A percentile compares a stretch with the other conserved stretches of the same genome.
phyloP scores from a whole-genome alignment of 805 yeast genomes.

The Metschnikowia amazonensis region DNA sequence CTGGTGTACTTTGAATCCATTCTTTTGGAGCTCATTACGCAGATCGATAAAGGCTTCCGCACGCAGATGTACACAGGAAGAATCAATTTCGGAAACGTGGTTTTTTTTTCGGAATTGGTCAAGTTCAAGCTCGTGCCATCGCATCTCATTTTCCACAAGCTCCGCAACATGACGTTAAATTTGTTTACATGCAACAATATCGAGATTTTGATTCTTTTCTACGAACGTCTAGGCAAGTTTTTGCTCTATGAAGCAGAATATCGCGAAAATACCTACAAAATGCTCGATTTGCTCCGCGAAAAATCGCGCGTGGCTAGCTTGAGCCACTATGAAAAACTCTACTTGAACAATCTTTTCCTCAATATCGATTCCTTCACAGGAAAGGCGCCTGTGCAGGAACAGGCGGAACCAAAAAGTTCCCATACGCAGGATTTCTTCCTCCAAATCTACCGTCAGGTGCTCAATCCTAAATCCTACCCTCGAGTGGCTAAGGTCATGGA shows the following conservation, averaged over 20 bases:
- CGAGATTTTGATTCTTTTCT: constrained; percentile 64
- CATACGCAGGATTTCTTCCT: constrained; percentile 12
- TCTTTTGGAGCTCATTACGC: constrained; percentile 47
- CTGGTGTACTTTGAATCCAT: constrained; percentile 46
- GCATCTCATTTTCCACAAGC: constrained; percentile 69
- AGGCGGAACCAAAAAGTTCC: constrained; percentile 1
- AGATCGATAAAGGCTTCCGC: constrained; percentile 58
- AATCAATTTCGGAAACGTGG: constrained; percentile 53
- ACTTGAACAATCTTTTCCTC: constrained; percentile 53
- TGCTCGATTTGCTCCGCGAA: constrained; percentile 54
- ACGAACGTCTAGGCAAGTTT: constrained; percentile 70
- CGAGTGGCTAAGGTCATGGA: constrained; percentile 9
- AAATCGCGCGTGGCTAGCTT: constrained; percentile 48
- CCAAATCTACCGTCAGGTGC: constrained; percentile 13
- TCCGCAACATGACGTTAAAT: constrained; percentile 55
- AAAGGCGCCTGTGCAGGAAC: constrained; percentile 1
- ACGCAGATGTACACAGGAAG: constrained; percentile 52
- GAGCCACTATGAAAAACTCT: constrained; percentile 51
- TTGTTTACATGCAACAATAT: constrained; percentile 54
- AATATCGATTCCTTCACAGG: constrained; percentile 46
- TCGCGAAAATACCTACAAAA: constrained; percentile 53
- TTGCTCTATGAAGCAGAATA: constrained; percentile 57
- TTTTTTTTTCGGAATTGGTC: constrained; percentile 68
- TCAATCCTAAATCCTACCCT: constrained; percentile 1
- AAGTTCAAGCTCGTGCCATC: constrained; percentile 72